These are phyloP conservation scores for Syzygium aromaticum DNA, from an alignment of 345 rosid genomes.

Conservation along the genomic window DNA sequence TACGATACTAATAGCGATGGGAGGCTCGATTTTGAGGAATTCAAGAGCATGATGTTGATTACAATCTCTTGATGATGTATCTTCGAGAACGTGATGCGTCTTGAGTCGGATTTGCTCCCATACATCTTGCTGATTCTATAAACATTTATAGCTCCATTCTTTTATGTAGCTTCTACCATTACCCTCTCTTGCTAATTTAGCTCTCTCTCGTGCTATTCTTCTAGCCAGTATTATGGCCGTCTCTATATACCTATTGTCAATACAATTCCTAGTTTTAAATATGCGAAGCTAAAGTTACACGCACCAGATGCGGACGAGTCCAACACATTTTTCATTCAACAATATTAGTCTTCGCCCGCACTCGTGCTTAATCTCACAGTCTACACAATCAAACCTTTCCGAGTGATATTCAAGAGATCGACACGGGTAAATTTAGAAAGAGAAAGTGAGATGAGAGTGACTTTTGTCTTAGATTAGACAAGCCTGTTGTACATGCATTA, in stretches of 20 bases:
- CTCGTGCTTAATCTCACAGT: background rate
- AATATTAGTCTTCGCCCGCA: background rate
- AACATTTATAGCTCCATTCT: background rate
- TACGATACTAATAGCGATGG: conserved; percentile 71
- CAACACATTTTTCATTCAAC: background rate
- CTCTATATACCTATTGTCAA: background rate
- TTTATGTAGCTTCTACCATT: background rate
- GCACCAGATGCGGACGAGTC: background rate
- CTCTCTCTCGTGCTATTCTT: background rate
- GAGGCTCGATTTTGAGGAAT: conserved; percentile 66
- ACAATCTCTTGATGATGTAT: background rate
- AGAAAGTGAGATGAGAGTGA: background rate
- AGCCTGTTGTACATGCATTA: background rate
- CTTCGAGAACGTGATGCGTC: background rate
- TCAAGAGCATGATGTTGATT: conserved; percentile 66
- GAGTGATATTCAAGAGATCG: background rate
- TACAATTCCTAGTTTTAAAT: background rate
- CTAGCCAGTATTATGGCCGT: background rate
- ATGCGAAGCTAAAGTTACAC: background rate
- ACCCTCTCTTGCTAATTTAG: background rate
- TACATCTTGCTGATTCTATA: background rate
- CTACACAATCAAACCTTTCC: background rate
- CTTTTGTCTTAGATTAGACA: background rate
- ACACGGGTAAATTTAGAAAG: background rate
- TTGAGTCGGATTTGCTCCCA: background rate